A percentile compares a stretch with the other conserved stretches of the same genome.
Conservation (phyloP, 2,329 filamentous ascomycete genomes). For the Fusarium keratoplasticum region DNA sequence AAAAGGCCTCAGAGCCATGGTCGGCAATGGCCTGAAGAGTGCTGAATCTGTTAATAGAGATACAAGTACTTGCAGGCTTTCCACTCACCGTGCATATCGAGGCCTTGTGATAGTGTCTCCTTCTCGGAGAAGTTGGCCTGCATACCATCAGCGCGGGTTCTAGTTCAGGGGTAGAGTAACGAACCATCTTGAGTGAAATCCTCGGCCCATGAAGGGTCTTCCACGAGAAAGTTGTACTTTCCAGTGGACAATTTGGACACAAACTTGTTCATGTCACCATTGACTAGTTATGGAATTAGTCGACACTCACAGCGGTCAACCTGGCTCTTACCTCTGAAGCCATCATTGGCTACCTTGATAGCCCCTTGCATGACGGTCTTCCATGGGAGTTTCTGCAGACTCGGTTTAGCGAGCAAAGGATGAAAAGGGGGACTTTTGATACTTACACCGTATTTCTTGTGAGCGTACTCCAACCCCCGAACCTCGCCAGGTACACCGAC, state of each 20-base stretch:
- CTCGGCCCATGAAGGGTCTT: constrained; percentile 82
- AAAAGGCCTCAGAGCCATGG: constrained; percentile 79
- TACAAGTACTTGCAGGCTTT: no score
- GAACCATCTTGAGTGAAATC: constrained; percentile 87
- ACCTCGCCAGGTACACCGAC: constrained; percentile 80
- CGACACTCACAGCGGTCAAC: not conserved
- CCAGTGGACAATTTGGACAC: constrained; percentile 65
- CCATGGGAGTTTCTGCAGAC: constrained; percentile 69
- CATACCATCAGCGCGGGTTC: constrained; percentile 4
- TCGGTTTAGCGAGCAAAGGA: not conserved
- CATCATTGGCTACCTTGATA: constrained; percentile 77
- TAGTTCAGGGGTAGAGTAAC: not conserved
- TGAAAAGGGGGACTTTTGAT: not conserved
- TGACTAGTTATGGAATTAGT: constrained; percentile 60
- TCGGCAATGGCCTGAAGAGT: constrained; percentile 83
- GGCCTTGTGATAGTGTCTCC: constrained; percentile 85
- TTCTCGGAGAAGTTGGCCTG: constrained; percentile 72
- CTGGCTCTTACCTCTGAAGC: constrained; percentile 65
- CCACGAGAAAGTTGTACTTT: constrained; percentile 71
- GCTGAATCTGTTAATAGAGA: constrained; percentile 30
- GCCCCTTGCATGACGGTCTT: constrained; percentile 78
- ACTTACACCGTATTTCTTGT: constrained; percentile 74
- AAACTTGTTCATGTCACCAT: constrained; percentile 78
- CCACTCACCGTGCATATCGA: constrained; percentile 63
- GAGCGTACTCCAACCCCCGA: constrained; percentile 82